Base-by-base conservation (phyloP, 2,329 filamentous ascomycete species). In the Falciphora oryzae region DNA sequence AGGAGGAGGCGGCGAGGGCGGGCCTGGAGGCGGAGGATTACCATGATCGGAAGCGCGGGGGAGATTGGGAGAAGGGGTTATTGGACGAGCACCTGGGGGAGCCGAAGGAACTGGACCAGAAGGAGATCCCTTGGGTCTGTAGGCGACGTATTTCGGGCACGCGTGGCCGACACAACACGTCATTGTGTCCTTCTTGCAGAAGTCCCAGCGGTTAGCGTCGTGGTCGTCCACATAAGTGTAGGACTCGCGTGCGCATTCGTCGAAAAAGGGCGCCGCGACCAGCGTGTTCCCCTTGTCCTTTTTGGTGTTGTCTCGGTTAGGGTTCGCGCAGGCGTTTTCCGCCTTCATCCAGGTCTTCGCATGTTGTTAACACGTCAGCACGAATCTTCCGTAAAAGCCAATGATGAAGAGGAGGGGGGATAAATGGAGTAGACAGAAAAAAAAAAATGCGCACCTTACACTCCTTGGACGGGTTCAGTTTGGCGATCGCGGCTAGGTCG, bases 141-240 rank as follows among this genome's bases (percentile, higher is more conserved):
- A 44, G 38, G 38, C 14, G 13, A 44, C 38, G 38, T 18, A 18
- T 6, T 44, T 44, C 5, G 38, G 38, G 60, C 60, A 62, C 11
- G 22, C 14, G 35, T 22, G 25, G 2, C 62, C 62, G 13, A 63
- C 31, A n/a, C 62, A 63, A n/a, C 62, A 63, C 7, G n/a, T 27
- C 53, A 63, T 18, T 3, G n/a, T 27, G 16, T n/a, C 14, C 11
- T 58, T 35, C 53, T 63, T 57, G 62, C 53, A 57, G 10, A 58
- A n/a, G 31, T 58, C 56, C 11, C 44, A 31, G 14, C 53, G 22
- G 50, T 27, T 59, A 3, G 62, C 62, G 1, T 28, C 62, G 29
- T 63, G 62, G 28, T 63, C 62, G 25, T 63, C 31, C 5, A 38
- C 28, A 58, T 14, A 63, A 8, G 62, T 63, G 56, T 63, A 63